Conservation (phyloP, 2,329 filamentous ascomycete genomes). For the Scedosporium boydii region DNA sequence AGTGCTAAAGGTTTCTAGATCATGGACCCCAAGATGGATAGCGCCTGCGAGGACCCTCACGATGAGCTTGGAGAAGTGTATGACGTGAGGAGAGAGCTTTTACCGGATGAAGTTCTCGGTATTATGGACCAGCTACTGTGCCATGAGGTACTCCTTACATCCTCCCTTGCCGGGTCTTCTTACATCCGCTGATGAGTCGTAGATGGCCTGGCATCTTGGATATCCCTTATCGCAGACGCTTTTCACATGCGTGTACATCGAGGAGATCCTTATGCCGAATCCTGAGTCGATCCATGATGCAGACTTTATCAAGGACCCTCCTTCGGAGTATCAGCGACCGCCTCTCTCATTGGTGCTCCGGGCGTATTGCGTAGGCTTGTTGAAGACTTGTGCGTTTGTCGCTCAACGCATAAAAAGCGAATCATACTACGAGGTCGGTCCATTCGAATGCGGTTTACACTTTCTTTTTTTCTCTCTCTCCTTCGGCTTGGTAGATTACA, state of each 20-base stretch:
- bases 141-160: constrained; percentile 55
- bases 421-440: constrained; percentile 74
- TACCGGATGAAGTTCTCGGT: constrained; percentile 74
- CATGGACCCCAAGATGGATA: constrained; percentile 99
- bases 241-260: constrained; percentile 86
- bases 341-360: constrained; percentile 58
- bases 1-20: constrained; percentile 48
- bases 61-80: constrained; percentile 80
- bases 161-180: neutral
- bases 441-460: neutral
- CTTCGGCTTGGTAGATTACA: too few species aligned
- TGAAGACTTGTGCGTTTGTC: constrained; percentile 75
- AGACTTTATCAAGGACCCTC: constrained; percentile 41
- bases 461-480: neutral
- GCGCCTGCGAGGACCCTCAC: constrained; percentile 67
- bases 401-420: constrained; percentile 70
- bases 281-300: constrained; percentile 56
- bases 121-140: constrained; percentile 91
- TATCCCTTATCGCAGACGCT: constrained; percentile 91
- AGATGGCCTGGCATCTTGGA: constrained; percentile 97
- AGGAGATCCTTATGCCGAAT: constrained; percentile 65
- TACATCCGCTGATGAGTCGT: constrained; percentile 5
- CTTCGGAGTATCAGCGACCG: constrained; percentile 21
- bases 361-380: constrained; percentile 74
- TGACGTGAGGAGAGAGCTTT: constrained; percentile 57